These are phyloP conservation scores for Glycine soja DNA, from an alignment of 306 rosid species.

Conservation along the genomic window DNA sequence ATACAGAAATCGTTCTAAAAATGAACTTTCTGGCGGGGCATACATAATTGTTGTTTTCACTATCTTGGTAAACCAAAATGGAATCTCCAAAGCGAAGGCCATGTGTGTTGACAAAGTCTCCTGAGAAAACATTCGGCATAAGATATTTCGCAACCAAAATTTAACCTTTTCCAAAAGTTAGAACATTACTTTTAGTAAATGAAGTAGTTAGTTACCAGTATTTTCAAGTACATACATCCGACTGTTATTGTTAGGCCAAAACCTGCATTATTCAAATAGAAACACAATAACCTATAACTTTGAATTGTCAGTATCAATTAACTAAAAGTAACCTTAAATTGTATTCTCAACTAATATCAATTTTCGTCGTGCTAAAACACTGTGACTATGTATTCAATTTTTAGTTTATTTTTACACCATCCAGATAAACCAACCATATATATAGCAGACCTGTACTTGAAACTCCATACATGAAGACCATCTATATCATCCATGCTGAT, in stretches of 20 bases:
- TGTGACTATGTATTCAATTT: slow-evolving; percentile 4
- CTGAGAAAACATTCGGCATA: slow-evolving; percentile 49
- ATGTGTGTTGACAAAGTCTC: slow-evolving; percentile 84
- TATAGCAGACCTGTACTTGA: slow-evolving; percentile 83
- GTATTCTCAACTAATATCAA: slow-evolving; percentile 1
- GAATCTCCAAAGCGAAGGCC: slow-evolving; percentile 79
- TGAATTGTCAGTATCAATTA: slow-evolving; percentile 6
- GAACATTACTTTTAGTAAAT: background rate
- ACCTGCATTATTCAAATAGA: slow-evolving; percentile 59
- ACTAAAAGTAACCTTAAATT: slow-evolving; percentile 10
- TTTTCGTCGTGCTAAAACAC: background rate
- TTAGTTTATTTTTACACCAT: background rate
- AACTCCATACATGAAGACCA: slow-evolving; percentile 90
- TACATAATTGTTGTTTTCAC: slow-evolving; percentile 71
- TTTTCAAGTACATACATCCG: slow-evolving; percentile 98
- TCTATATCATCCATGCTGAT: slow-evolving; percentile 89
- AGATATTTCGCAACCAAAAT: background rate
- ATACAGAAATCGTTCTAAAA: background rate
- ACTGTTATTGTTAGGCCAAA: slow-evolving; percentile 97
- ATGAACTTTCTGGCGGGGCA: background rate
- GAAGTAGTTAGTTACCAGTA: slow-evolving; percentile 63
- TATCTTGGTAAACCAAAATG: slow-evolving; percentile 74
- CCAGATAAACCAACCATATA: background rate
- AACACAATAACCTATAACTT: background rate
- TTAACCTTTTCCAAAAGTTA: background rate